Evolutionary conservation across 1,284 basidiomycete species (phyloP).

Genomic region (Thelephora terrestris): DNA sequence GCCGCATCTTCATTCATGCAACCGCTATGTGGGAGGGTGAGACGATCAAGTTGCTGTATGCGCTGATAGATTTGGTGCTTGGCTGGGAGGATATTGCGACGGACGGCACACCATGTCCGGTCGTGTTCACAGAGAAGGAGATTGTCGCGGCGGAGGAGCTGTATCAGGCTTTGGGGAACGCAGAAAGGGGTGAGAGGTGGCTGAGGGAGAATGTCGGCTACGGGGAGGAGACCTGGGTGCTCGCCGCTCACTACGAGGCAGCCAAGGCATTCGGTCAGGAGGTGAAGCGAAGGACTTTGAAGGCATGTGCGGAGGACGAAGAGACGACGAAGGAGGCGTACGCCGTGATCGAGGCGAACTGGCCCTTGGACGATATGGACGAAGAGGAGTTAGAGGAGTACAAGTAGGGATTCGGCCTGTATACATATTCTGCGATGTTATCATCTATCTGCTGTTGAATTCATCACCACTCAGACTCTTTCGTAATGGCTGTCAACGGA

Average conservation of each 20-base stretch:
- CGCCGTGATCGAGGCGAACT: slow-evolving; percentile 11
- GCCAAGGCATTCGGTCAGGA: slow-evolving; percentile 7
- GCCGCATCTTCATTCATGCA: slow-evolving; percentile 13
- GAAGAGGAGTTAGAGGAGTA: slow-evolving; percentile 9
- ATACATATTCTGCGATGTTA: slow-evolving; percentile 16
- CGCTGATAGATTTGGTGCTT: slow-evolving; percentile 11
- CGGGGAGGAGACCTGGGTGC: slow-evolving; percentile 12
- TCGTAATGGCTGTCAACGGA: too few species aligned
- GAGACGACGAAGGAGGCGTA: slow-evolving; percentile 5
- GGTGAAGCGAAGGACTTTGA: slow-evolving; percentile 9
- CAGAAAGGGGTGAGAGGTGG: slow-evolving; percentile 8
- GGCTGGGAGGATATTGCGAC: slow-evolving; percentile 10
- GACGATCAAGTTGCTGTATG: slow-evolving; percentile 12
- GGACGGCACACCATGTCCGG: slow-evolving; percentile 11
- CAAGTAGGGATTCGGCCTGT: slow-evolving; percentile 4
- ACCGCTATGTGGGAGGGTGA: slow-evolving; percentile 15
- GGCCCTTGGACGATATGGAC: slow-evolving; percentile 16
- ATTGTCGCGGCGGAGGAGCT: slow-evolving; percentile 11
- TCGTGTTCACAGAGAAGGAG: slow-evolving; percentile 14
- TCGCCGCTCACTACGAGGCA: slow-evolving; percentile 11
- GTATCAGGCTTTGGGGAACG: slow-evolving; percentile 6
- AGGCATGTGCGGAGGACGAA: slow-evolving; percentile 5
- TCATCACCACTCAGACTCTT: too few species aligned
- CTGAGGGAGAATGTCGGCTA: slow-evolving; percentile 6
- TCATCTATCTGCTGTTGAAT: too few species aligned